Evolutionary conservation across 208 protist species (phyloP).

Genomic region (Trypanosoma avium): DNA sequence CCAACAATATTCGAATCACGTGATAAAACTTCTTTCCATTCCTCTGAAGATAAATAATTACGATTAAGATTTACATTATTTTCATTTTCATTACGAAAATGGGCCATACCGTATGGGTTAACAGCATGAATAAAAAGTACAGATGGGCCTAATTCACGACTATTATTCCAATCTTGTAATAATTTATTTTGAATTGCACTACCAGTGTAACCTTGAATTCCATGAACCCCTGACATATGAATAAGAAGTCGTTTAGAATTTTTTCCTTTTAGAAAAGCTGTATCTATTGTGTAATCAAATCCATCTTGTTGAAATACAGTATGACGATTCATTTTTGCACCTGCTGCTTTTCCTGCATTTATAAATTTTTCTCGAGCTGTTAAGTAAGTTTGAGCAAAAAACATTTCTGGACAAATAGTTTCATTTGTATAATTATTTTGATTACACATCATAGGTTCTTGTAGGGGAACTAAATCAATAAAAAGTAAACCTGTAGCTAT

Average conservation of each 20-base stretch:
- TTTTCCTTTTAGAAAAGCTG: slow-evolving; percentile 66
- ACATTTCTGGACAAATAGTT: slow-evolving; percentile 55
- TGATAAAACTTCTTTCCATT: slow-evolving; percentile 45
- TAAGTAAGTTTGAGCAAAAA: slow-evolving; percentile 69
- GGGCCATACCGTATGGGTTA: slow-evolving; percentile 87
- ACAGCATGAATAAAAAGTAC: slow-evolving; percentile 86
- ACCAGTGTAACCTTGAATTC: slow-evolving; percentile 84
- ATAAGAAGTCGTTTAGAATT: slow-evolving; percentile 58
- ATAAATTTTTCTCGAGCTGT: slow-evolving; percentile 75
- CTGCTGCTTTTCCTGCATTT: slow-evolving; percentile 47
- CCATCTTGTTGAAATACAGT: slow-evolving; percentile 46
- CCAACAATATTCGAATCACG: slow-evolving; percentile 43
- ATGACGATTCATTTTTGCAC: slow-evolving; percentile 45
- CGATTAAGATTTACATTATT: slow-evolving; percentile 85
- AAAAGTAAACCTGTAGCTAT: slow-evolving; percentile 67
- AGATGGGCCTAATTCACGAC: slow-evolving; percentile 46
- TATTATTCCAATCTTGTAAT: slow-evolving; percentile 62
- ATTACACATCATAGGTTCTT: slow-evolving; percentile 72
- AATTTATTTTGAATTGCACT: slow-evolving; percentile 81
- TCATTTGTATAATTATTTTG: slow-evolving; percentile 52
- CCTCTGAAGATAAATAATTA: slow-evolving; percentile 67
- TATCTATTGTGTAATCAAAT: slow-evolving; percentile 75
- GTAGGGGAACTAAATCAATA: slow-evolving; percentile 74
- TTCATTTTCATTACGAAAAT: slow-evolving; percentile 80
- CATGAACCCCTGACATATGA: slow-evolving; percentile 74